phyloP scores from a whole-genome alignment of 2,329 filamentous ascomycete species.

The Achaetomium macrosporum region DNA sequence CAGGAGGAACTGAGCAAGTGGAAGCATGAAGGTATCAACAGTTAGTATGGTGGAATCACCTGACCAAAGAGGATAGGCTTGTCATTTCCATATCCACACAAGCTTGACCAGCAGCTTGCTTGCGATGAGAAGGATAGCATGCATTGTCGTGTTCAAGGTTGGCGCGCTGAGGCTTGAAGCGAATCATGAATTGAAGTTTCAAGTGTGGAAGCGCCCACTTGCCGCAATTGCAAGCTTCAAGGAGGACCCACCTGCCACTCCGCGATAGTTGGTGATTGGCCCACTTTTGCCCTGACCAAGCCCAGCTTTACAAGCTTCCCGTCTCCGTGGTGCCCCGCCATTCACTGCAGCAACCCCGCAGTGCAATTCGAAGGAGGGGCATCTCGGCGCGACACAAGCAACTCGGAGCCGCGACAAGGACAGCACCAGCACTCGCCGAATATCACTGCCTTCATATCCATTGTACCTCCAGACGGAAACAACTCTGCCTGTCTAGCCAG shows the following conservation, averaged over 20 bases:
- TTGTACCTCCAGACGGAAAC: background rate
- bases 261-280: constrained; percentile 6
- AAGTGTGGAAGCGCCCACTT: constrained; percentile 12
- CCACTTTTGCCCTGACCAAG: background rate
- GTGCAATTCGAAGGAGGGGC: constrained; percentile 19
- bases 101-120: too few relatives aligned
- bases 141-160: background rate
- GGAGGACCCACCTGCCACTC: constrained; percentile 2
- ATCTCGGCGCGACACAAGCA: constrained; percentile 8
- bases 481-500: constrained; percentile 13
- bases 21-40: too few relatives aligned
- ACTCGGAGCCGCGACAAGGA: constrained; percentile 8
- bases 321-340: too few relatives aligned
- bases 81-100: too few relatives aligned
- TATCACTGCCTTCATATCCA: constrained; percentile 1
- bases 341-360: constrained; percentile 20
- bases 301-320: too few relatives aligned
- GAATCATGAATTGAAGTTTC: background rate
- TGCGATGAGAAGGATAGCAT: background rate
- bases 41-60: too few relatives aligned
- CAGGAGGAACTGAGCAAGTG: too few relatives aligned
- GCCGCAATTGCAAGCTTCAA: constrained; percentile 9
- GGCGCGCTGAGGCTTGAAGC: background rate
- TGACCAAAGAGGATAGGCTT: too few relatives aligned
- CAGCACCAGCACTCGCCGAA: background rate